Evolutionary conservation across 2,329 filamentous ascomycete species (phyloP).

Genomic region (Xylariaceae sp.): DNA sequence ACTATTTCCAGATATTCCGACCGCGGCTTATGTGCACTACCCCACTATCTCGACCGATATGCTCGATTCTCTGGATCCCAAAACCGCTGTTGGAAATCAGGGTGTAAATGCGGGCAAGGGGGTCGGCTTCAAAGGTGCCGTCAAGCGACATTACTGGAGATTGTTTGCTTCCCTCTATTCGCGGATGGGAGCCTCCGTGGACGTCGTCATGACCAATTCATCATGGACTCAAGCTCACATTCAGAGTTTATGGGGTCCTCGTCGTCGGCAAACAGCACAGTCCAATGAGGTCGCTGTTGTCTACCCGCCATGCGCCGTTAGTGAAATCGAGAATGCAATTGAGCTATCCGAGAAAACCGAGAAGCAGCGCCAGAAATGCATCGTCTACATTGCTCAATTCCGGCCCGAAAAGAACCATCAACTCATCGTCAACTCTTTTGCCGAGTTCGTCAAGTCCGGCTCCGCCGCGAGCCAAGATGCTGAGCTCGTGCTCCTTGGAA

Average conservation of each 20-base stretch:
- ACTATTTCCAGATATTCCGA: slow-evolving; percentile 75
- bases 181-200: slow-evolving; percentile 73
- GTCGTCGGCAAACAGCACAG: slow-evolving; percentile 41
- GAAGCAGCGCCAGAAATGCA: slow-evolving; percentile 59
- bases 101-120: slow-evolving; percentile 83
- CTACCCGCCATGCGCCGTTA: slow-evolving; percentile 88
- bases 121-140: slow-evolving; percentile 60
- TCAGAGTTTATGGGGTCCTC: slow-evolving; percentile 68
- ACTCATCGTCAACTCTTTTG: slow-evolving; percentile 79
- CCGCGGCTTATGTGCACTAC: slow-evolving; percentile 93
- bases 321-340: slow-evolving; percentile 71
- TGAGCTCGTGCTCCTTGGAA: slow-evolving; percentile 79
- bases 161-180: slow-evolving; percentile 79
- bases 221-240: slow-evolving; percentile 89
- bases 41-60: slow-evolving; percentile 98
- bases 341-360: slow-evolving; percentile 66
- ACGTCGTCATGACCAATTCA: slow-evolving; percentile 97
- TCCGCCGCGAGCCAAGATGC: slow-evolving; percentile 49
- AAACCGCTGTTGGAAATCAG: slow-evolving; percentile 51
- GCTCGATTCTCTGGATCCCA: slow-evolving; percentile 73
- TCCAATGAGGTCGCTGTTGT: slow-evolving; percentile 63
- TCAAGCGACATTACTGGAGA: slow-evolving; percentile 81
- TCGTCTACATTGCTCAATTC: slow-evolving; percentile 96
- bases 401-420: slow-evolving; percentile 95
- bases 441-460: slow-evolving; percentile 60